A percentile compares a stretch with the other conserved stretches of the same genome.
phyloP scores from a whole-genome alignment of 148 eudicot species.

The Camellia granthamiana region DNA sequence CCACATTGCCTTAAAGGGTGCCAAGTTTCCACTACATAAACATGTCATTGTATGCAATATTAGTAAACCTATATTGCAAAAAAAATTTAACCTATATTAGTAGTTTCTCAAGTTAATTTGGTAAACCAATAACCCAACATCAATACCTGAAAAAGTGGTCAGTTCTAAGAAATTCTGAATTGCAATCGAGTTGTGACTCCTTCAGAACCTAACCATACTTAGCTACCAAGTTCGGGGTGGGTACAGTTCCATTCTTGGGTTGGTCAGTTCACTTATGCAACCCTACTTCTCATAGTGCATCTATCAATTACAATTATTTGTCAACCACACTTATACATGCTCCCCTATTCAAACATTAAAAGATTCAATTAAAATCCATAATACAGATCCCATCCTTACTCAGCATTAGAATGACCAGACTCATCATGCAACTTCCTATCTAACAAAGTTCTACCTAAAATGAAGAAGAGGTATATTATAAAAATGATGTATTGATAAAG shows the following conservation, averaged over 20 bases:
- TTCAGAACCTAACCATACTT: no score
- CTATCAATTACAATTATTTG: background rate
- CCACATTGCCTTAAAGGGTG: no score
- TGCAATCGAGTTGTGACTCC: no score
- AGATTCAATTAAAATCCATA: background rate
- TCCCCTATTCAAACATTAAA: background rate
- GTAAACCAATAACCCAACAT: background rate
- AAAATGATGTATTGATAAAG: background rate
- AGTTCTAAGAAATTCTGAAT: no score
- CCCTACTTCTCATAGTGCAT: no score
- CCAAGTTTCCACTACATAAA: background rate
- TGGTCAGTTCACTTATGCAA: no score
- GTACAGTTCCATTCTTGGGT: no score
- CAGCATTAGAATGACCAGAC: background rate
- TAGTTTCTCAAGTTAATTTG: background rate
- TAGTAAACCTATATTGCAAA: background rate
- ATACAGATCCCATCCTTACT: background rate
- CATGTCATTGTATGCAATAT: background rate
- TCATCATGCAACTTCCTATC: background rate
- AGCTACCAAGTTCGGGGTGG: no score
- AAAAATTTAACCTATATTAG: background rate
- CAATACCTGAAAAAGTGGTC: background rate
- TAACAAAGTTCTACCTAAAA: background rate
- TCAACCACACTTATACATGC: background rate
- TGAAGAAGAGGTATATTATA: background rate